These are phyloP conservation scores for Monosporozyma siamensis DNA, from an alignment of 805 yeast species.

Conservation along the genomic window DNA sequence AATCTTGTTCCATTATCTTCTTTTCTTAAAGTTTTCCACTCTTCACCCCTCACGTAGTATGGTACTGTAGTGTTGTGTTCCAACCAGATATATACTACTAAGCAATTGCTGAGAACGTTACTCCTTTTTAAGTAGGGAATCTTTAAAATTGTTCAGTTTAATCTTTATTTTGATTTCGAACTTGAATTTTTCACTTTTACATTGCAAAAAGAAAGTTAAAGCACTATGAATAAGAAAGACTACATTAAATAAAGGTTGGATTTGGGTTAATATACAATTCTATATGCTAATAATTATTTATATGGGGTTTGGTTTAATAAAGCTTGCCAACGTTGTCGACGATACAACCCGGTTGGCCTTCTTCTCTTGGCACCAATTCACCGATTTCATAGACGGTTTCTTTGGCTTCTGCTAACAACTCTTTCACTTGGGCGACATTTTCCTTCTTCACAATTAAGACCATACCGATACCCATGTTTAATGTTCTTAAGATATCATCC, in stretches of 20 bases:
- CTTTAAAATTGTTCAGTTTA: no score
- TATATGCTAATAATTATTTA: slow-evolving; percentile 1
- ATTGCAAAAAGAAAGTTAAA: not conserved
- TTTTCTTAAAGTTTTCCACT: not conserved
- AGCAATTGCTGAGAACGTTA: no score
- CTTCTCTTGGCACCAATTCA: slow-evolving; percentile 39
- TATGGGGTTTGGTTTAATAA: no score
- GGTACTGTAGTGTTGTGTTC: no score
- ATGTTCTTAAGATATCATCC: slow-evolving; percentile 76
- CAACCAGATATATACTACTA: no score
- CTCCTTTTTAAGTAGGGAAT: not conserved
- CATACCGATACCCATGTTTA: slow-evolving; percentile 97
- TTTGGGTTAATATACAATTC: not conserved
- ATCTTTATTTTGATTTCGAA: no score
- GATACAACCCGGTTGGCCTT: slow-evolving; percentile 50
- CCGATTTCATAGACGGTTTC: slow-evolving; percentile 73
- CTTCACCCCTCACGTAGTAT: not conserved
- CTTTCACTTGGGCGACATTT: slow-evolving; percentile 49
- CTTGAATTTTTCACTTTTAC: not conserved
- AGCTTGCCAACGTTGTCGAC: slow-evolving; percentile 36
- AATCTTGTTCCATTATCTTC: slow-evolving; percentile 25
- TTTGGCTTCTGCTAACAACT: slow-evolving; percentile 50
- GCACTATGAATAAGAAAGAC: not conserved
- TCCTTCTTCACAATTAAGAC: slow-evolving; percentile 68
- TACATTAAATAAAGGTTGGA: not conserved